Evolutionary conservation across 805 yeast genomes (phyloP), one percentile per base, ranked within the genome.

Genomic region (Yarrowia hollandica): DNA sequence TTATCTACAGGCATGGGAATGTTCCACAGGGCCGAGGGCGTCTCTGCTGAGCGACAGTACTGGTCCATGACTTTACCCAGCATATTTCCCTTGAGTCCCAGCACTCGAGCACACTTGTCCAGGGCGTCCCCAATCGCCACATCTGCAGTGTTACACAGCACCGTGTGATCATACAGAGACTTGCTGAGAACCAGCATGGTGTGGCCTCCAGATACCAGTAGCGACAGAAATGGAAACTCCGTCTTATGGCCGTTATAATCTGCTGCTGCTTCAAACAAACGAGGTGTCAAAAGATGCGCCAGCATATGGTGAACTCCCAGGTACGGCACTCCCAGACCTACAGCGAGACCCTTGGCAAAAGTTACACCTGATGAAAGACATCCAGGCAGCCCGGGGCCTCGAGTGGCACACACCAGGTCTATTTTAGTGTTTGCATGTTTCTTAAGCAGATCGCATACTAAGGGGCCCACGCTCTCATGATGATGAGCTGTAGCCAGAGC

Each of bases 381-480:
- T 0, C 97, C 97, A 8, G 84, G 81, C 97, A 94, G 90, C 0
- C 99, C 99, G 0, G 99, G 99, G 0, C 99, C 99, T 64, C 96
- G 75, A 0, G 99, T 94, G 4, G 86, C 96, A 70, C 96, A 87
- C 0, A 94, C 79, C 44, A 94, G 68, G 68, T 88, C 96, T 0
- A 70, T 65, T 75, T 71, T 46, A 66, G 72, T 63, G 10, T 62
- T 26, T 63, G 67, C 41, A 60, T 68, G 63, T 0, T 67, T 61
- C 0, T 23, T 31, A 14, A 86, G 72, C 5, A 86, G 71, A 5
- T 74, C 69, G 14, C 69, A 60, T 0, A 86, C 82, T 31, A 86
- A 68, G 0, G 68, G 64, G 0, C 88, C 85, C 2, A 92, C 70
- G 10, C 74, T 69, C 22, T 69, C 59, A 62, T 88, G 87, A 68